Evolutionary conservation across 768 basidiomycete species (phyloP).

Genomic region (Lactifluus hygrophoroides): DNA sequence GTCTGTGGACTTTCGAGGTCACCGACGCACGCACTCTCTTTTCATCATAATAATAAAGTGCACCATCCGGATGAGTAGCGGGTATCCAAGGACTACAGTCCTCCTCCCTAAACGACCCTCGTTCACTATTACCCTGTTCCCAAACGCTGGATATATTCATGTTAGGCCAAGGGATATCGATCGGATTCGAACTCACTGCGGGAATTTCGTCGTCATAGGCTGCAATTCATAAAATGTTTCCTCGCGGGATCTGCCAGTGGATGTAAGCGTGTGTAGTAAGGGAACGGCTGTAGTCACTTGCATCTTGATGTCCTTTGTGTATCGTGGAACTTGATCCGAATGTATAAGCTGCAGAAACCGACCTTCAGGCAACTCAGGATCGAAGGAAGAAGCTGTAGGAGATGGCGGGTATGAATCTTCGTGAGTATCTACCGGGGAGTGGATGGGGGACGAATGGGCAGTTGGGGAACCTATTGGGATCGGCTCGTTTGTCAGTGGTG

Average conservation of each 20-base stretch:
- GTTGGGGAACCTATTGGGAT: not conserved
- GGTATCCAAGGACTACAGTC: conserved; percentile 32
- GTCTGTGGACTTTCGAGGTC: not conserved
- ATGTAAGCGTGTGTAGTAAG: not conserved
- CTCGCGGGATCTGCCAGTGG: not conserved
- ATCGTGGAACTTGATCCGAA: conserved; percentile 12
- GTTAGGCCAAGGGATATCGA: not conserved
- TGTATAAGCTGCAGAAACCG: not conserved
- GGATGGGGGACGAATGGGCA: not conserved
- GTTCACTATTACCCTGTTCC: not conserved
- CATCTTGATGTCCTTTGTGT: not conserved
- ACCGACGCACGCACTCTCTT: conserved; percentile 31
- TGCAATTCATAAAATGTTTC: not conserved
- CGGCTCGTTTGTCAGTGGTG: not conserved
- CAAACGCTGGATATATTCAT: not conserved
- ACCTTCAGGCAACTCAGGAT: not conserved
- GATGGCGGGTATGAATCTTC: not conserved
- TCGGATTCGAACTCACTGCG: not conserved
- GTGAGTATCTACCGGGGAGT: too few relatives aligned
- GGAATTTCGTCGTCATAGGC: not conserved
- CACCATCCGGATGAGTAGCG: conserved; percentile 52
- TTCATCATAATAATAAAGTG: conserved; percentile 44
- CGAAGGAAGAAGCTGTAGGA: not conserved
- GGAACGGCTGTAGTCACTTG: not conserved
- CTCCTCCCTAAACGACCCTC: not conserved